These are phyloP conservation scores for Chamaecrista fasciculata DNA, from an alignment of 306 rosid genomes.

Conservation along the genomic window DNA sequence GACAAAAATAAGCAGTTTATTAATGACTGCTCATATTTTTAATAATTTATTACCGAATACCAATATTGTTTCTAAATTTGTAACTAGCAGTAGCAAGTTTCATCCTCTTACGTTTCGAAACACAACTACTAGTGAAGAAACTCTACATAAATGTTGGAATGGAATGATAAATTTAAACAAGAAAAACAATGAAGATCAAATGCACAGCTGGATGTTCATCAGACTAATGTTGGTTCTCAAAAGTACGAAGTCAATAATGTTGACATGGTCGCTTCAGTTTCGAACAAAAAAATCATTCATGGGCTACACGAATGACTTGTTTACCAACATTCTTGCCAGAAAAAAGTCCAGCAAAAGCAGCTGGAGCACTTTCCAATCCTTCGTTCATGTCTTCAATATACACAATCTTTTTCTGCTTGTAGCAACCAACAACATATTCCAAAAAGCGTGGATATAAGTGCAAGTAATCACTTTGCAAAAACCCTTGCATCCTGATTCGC, in stretches of 20 bases:
- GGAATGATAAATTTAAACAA: too few species aligned
- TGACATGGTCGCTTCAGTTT: neutral
- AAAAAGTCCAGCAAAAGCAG: constrained; percentile 41
- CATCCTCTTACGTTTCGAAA: too few species aligned
- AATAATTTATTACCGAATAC: too few species aligned
- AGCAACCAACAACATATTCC: constrained; percentile 32
- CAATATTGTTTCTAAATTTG: too few species aligned
- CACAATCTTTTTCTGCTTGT: constrained; percentile 40
- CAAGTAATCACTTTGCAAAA: constrained; percentile 44
- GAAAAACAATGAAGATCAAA: too few species aligned
- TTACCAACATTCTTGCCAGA: constrained; percentile 42
- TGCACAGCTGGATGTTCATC: too few species aligned
- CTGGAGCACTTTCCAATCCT: constrained; percentile 43
- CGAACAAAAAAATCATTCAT: constrained; percentile 17
- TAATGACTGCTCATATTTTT: too few species aligned
- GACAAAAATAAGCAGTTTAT: too few species aligned
- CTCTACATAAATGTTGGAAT: too few species aligned
- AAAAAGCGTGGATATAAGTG: constrained; percentile 40
- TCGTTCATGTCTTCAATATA: constrained; percentile 46
- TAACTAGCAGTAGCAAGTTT: too few species aligned
- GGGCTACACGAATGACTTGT: constrained; percentile 41
- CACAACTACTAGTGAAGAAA: too few species aligned
- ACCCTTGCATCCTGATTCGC: constrained; percentile 44
- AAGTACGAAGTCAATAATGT: neutral
- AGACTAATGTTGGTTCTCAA: too few species aligned